A percentile compares a stretch with the other conserved stretches of the same genome.
These are phyloP conservation scores for Uronychia binucleata DNA, from an alignment of 73 alveolate species.

Conservation along the genomic window DNA sequence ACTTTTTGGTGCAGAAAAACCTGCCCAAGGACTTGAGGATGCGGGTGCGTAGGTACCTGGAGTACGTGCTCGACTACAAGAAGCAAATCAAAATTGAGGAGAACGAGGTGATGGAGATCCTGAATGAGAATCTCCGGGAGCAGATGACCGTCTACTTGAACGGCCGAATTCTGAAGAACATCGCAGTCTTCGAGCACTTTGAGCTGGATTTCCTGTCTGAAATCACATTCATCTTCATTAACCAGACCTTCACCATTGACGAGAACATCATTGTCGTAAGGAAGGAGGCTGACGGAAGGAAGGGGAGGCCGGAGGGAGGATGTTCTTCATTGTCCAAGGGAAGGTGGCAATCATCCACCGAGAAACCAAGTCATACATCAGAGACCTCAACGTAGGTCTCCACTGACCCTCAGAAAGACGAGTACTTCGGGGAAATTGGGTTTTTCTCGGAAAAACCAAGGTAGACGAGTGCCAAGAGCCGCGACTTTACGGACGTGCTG, in stretches of 20 bases:
- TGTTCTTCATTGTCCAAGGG: slow-evolving; percentile 79
- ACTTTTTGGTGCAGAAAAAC: slow-evolving; percentile 69
- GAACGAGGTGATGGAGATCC: slow-evolving; percentile 70
- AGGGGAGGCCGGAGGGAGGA: slow-evolving; percentile 43
- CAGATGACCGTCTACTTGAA: slow-evolving; percentile 64
- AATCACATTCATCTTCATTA: slow-evolving; percentile 56
- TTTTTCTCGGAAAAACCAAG: slow-evolving; percentile 82
- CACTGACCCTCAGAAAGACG: slow-evolving; percentile 49
- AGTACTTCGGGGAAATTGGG: slow-evolving; percentile 86
- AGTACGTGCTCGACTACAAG: slow-evolving; percentile 74
- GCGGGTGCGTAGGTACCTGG: slow-evolving; percentile 78
- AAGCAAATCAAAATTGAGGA: slow-evolving; percentile 77
- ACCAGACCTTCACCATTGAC: slow-evolving; percentile 79
- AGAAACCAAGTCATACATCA: slow-evolving; percentile 57
- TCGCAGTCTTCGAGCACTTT: slow-evolving; percentile 66
- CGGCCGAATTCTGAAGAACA: slow-evolving; percentile 67
- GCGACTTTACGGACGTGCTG: slow-evolving; percentile 77
- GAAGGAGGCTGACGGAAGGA: slow-evolving; percentile 64
- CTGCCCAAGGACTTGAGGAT: slow-evolving; percentile 72
- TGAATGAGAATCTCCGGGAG: slow-evolving; percentile 67
- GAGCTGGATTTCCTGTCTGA: slow-evolving; percentile 54
- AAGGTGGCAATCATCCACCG: slow-evolving; percentile 69
- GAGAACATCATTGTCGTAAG: slow-evolving; percentile 75
- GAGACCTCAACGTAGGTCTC: slow-evolving; percentile 19
- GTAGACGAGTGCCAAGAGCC: slow-evolving; percentile 73